Base-by-base conservation (phyloP, 352 stramenopile genomes). In the Phytophthora quininea region DNA sequence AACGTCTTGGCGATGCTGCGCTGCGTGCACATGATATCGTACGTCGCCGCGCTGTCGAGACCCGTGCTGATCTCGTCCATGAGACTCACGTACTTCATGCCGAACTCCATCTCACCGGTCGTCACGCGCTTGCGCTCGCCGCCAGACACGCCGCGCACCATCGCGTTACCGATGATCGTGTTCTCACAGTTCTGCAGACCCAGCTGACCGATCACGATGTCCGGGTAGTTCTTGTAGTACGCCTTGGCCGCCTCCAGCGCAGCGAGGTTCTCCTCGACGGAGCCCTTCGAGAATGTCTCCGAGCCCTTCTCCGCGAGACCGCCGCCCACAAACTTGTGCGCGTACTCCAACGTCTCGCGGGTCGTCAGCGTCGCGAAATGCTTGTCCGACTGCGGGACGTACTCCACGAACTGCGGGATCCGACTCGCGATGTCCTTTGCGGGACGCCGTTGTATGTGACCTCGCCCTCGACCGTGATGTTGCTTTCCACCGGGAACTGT, bases 91-190 rank as follows among this genome's bases (percentile, higher is more conserved):
- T 77, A 75, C 89, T 53, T 90, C 91, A 64, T 91, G 85, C 56
- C 92, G 51, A 93, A 86, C 48, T 95, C 71, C 83, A 98, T 98
- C 77, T 93, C 81, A 24, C 82, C 84, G 8, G 72, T 81, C n/a
- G 84, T 93, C 63, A 93, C 82, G 48, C 86, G 82, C 75, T 88
- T 89, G 27, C 80, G 71, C 55, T 69, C 62, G 15, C 86, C 84
- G 14, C 84, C 84, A 4, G 79, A 91, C 33, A 92, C 75, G 24
- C 84, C 83, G n/a, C 82, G 76, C 6, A 80, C 51, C 53, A 90
- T 76, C 11, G 54, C 68, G 38, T 90, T 71, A 8, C 82, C 82
- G n/a, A 90, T 76, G 47, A 90, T 84, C 24, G 81, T 89, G 60
- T 89, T 62, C 56, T 77, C 59, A 56, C 73, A 80, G 54, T 80